Evolutionary conservation across 2,329 filamentous ascomycete genomes (phyloP).

Genomic region (Ophiostoma montium): DNA sequence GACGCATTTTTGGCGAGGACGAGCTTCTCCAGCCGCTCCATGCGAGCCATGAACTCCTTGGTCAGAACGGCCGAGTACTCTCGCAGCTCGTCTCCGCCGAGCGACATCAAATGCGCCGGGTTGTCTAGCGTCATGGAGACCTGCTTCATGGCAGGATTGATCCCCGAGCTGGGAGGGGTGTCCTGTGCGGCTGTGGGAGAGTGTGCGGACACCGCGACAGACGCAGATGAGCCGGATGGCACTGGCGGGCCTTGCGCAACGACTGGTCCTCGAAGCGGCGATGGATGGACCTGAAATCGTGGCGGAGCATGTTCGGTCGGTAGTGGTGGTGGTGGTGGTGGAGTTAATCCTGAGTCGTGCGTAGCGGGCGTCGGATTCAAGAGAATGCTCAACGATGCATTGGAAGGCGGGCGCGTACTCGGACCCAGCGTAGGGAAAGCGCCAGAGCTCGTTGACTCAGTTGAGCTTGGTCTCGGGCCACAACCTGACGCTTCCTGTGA

Average conservation of each 20-base stretch:
- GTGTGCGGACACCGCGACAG: not conserved
- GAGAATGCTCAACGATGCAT: conserved; percentile 12
- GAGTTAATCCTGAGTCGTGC: not conserved
- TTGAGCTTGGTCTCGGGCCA: not conserved
- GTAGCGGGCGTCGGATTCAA: conserved; percentile 11
- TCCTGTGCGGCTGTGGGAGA: not conserved
- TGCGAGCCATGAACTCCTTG: conserved; percentile 33
- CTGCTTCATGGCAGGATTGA: not conserved
- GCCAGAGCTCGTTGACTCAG: not conserved
- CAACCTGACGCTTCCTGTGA: not conserved
- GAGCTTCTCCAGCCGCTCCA: conserved; percentile 40
- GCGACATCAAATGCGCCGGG: conserved; percentile 7
- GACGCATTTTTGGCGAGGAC: conserved; percentile 25
- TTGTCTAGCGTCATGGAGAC: conserved; percentile 5
- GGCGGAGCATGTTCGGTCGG: not conserved
- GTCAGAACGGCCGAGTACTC: conserved; percentile 17
- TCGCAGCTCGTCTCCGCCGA: conserved; percentile 17
- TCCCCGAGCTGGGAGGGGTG: not conserved
- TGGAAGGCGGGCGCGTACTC: conserved; percentile 2
- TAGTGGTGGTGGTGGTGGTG: not conserved
- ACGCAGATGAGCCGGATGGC: not conserved
- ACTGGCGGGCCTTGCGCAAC: not conserved
- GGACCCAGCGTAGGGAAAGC: not conserved
- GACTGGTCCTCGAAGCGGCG: not conserved
- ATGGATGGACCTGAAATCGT: not conserved